These are phyloP conservation scores for Parmales sp. DNA, from an alignment of 108 stramenopile species.

Conservation along the genomic window DNA sequence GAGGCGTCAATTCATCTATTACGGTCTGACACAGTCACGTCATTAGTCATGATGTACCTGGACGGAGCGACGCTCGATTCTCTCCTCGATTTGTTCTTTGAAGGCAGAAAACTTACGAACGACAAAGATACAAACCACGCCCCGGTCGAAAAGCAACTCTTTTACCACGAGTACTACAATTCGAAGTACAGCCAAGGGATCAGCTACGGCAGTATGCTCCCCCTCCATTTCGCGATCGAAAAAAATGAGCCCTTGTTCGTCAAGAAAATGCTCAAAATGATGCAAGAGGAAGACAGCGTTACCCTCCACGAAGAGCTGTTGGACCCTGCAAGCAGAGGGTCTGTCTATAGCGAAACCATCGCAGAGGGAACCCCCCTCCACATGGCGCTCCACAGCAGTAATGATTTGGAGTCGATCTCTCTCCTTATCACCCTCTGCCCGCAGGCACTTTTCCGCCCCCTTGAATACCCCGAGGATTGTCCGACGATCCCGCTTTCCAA, in stretches of 20 bases:
- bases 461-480: neutral
- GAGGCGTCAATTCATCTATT: neutral
- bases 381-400: neutral
- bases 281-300: neutral
- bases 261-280: neutral
- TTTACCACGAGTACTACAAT: neutral
- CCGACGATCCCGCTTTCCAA: neutral
- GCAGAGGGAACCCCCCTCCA: neutral
- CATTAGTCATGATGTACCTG: neutral
- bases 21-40: neutral
- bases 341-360: neutral
- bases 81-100: neutral
- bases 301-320: neutral
- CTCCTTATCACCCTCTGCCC: neutral
- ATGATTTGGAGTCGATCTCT: neutral
- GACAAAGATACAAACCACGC: neutral
- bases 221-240: neutral
- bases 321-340: neutral
- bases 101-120: neutral
- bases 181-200: slow-evolving; percentile 8
- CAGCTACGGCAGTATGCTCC: neutral
- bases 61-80: neutral
- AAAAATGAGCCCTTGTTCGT: neutral
- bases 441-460: neutral
- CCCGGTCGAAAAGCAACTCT: neutral